phyloP scores from a whole-genome alignment of 2,329 filamentous ascomycete genomes.

The Paraphaeosphaeria sporulosa region DNA sequence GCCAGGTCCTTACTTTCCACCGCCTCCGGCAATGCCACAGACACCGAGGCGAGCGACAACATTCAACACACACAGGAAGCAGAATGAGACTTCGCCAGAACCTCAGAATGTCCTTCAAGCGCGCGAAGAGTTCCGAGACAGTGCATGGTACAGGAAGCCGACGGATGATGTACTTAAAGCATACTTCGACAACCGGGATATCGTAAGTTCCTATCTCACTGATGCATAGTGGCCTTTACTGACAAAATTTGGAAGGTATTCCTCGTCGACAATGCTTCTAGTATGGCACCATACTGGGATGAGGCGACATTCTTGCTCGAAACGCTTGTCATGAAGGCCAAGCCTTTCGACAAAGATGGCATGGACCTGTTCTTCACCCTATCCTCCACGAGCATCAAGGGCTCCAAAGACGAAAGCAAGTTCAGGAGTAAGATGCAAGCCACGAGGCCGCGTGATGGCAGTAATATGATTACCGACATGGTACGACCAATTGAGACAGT shows the following conservation, averaged over 20 bases:
- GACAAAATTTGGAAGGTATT: constrained; percentile 12
- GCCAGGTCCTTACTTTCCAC: too few species aligned
- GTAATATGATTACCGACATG: neutral
- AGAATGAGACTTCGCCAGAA: neutral
- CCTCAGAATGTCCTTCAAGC: neutral
- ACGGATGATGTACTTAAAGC: neutral
- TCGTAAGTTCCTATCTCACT: neutral
- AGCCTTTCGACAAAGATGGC: constrained; percentile 12
- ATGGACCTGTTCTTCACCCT: constrained; percentile 17
- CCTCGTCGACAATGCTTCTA: constrained; percentile 16
- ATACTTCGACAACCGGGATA: neutral
- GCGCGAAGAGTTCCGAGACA: neutral
- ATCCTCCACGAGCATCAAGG: too few species aligned
- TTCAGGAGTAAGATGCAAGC: constrained; percentile 3
- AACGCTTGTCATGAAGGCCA: constrained; percentile 16
- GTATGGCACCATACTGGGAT: constrained; percentile 17
- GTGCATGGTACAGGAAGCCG: too few species aligned
- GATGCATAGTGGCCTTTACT: neutral
- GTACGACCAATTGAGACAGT: neutral
- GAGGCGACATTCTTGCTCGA: constrained; percentile 17
- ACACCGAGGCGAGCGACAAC: neutral
- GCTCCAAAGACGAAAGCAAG: neutral
- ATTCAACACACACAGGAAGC: neutral
- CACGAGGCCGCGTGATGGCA: neutral
- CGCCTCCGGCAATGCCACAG: neutral